phyloP scores from a whole-genome alignment of 768 basidiomycete genomes.

The Leccinum variicolor region DNA sequence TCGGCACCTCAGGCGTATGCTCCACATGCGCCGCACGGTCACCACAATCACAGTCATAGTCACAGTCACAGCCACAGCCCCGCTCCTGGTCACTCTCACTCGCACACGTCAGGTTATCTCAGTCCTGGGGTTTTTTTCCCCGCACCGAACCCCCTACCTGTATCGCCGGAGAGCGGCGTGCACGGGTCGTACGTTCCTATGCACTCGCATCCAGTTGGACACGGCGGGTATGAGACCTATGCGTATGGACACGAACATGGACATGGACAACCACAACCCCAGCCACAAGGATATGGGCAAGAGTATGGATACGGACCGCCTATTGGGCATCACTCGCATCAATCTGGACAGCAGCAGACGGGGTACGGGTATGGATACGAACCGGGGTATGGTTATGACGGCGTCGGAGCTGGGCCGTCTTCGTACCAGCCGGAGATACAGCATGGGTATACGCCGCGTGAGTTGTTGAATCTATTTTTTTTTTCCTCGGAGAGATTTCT shows the following conservation, averaged over 20 bases:
- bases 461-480: slow-evolving; percentile 16
- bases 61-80: neutral
- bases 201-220: slow-evolving; percentile 5
- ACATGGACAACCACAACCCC: neutral
- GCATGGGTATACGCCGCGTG: slow-evolving; percentile 33
- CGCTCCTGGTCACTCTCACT: neutral
- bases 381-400: neutral
- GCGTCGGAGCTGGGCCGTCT: neutral
- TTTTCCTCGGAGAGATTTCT: neutral
- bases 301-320: neutral
- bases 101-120: neutral
- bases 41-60: neutral
- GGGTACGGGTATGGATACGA: neutral
- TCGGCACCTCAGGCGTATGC: neutral
- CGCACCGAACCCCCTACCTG: neutral
- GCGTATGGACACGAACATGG: neutral
- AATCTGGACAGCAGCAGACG: neutral
- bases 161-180: neutral
- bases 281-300: neutral
- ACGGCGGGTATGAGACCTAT: neutral
- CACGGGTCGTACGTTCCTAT: slow-evolving; percentile 3
- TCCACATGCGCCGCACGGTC: neutral
- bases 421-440: neutral
- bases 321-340: neutral
- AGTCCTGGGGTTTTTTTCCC: neutral